Conservation (phyloP, 208 protist species). For the Angomonas desouzai region DNA sequence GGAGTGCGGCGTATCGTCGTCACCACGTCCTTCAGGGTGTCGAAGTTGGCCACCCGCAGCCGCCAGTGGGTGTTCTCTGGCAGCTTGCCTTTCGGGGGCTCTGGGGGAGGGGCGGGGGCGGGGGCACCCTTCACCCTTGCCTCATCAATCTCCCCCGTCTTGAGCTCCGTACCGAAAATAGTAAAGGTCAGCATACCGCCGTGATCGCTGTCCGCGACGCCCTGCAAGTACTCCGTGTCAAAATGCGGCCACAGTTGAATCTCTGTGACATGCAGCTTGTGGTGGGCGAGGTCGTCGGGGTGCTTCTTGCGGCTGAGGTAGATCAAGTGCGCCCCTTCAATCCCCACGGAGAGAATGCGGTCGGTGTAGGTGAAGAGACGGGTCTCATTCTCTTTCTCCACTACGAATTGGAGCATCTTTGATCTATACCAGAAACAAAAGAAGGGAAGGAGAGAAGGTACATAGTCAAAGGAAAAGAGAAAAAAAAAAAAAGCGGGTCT, state of each 20-base stretch:
- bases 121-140: background rate
- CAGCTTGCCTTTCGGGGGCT: constrained; percentile 1
- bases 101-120: background rate
- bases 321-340: background rate
- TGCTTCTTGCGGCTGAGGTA: constrained; percentile 12
- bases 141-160: background rate
- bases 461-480: background rate
- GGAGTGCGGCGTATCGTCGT: constrained; percentile 1
- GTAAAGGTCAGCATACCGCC: constrained; percentile 10
- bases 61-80: constrained; percentile 2
- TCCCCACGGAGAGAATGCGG: constrained; percentile 6
- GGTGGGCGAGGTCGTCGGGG: constrained; percentile 8
- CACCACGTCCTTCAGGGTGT: constrained; percentile 1
- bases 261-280: constrained; percentile 10
- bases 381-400: constrained; percentile 2
- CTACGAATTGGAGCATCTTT: constrained; percentile 8
- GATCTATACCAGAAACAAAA: background rate
- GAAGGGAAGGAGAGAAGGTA: constrained; percentile 7
- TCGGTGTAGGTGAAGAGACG: constrained; percentile 6
- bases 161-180: constrained; percentile 3
- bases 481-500: no score
- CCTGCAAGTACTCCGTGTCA: background rate
- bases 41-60: background rate
- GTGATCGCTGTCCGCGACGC: background rate
- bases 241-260: constrained; percentile 14